Base-by-base conservation (phyloP, 495 filamentous ascomycete genomes). In the Talaromyces proteolyticus region DNA sequence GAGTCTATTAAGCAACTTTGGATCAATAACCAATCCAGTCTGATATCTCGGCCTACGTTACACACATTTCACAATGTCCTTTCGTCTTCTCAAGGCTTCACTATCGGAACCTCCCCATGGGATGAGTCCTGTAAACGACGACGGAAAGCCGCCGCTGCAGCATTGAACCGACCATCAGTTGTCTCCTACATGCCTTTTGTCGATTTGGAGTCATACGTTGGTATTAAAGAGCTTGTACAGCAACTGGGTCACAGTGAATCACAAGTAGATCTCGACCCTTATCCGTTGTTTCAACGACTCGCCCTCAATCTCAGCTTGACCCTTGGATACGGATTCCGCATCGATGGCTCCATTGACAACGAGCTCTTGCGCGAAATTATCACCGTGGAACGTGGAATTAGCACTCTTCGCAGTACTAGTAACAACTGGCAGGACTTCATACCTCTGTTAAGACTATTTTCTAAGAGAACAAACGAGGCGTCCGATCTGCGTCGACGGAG, bases 61-160 rank as follows among this genome's bases (percentile, higher is more conserved):
- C 83, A 84, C 62, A 85, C 80, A 3, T 85, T 84, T 57, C 81
- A 86, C 47, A 82, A 79, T 62, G 78, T 80, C 6, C 72, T 81
- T 7, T 78, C 75, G 44, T 66, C 61, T 18, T 75, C 72, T 22
- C 74, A 78, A 62, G 76, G 75, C 29, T 80, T 76, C 6, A 85
- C 81, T 0, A 84, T 86, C 46, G 82, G 81, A 7, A 80, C 81
- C 0, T 80, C 77, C 0, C 81, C 81, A 1, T 85, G 78, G 51
- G 77, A 72, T 47, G 81, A 85, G 1, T 79, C 74, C 4, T 59
- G 82, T n/a, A 86, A 84, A 57, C 60, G 74, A 42, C 70, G 80
- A 51, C 68, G 82, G 56, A 86, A 85, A 60, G 82, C 75, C 3
- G 81, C 80, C 2, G 79, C 78, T 4, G 74, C 78, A 5, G 81